Evolutionary conservation across 352 stramenopile genomes (phyloP).

Genomic region (Pythium brachiatum): DNA sequence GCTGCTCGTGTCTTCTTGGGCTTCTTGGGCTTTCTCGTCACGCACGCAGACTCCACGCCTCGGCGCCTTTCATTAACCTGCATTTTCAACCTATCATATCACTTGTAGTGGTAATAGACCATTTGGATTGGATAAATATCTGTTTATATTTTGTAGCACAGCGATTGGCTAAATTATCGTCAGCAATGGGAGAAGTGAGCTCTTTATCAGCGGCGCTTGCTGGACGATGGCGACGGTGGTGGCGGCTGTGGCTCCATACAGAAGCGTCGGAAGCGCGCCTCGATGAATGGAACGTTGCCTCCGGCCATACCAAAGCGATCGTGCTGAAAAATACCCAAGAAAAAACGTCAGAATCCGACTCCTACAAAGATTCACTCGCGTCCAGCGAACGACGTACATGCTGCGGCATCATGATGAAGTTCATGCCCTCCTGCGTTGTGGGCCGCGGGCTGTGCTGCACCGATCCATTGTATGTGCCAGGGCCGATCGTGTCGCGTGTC

Average conservation of each 20-base stretch:
- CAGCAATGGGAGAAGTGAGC: too few relatives aligned
- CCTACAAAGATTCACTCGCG: background rate
- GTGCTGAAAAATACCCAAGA: constrained; percentile 4
- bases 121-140: constrained; percentile 25
- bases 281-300: constrained; percentile 48
- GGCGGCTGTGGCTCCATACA: constrained; percentile 40
- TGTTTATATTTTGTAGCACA: background rate
- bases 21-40: background rate
- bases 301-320: constrained; percentile 58
- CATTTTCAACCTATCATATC: constrained; percentile 19
- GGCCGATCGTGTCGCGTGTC: constrained; percentile 48
- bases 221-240: constrained; percentile 3
- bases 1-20: background rate
- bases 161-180: constrained; percentile 12
- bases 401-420: constrained; percentile 73
- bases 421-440: constrained; percentile 41
- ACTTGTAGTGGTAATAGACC: background rate
- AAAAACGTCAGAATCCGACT: background rate
- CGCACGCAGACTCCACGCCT: background rate
- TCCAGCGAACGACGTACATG: constrained; percentile 31
- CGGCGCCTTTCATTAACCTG: constrained; percentile 15
- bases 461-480: constrained; percentile 42
- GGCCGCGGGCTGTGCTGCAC: constrained; percentile 6
- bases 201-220: background rate
- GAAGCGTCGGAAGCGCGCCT: constrained; percentile 68